Percentiles rank a stretch among this genome's conserved stretches.
These are phyloP conservation scores for Pinus taeda DNA, from an alignment of 75 land plant species.

Conservation along the genomic window DNA sequence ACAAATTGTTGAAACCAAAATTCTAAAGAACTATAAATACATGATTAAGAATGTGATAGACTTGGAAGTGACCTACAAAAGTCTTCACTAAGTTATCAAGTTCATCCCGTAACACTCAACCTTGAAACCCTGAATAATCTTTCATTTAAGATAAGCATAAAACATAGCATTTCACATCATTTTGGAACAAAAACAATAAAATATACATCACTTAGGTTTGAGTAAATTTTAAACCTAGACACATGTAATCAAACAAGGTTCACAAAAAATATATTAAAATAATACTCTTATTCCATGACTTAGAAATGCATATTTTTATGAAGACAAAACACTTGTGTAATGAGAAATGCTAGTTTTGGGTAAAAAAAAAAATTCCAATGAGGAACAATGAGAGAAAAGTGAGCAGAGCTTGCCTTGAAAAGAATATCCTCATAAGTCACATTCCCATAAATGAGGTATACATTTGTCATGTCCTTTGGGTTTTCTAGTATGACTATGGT, in stretches of 20 bases:
- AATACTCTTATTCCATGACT: too few species aligned
- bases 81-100: conserved; percentile 59
- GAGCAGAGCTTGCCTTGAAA: conserved; percentile 57
- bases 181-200: not conserved
- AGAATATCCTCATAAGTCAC: conserved; percentile 87
- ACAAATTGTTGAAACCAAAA: not conserved
- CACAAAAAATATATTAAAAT: too few species aligned
- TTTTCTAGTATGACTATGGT: conserved; percentile 89
- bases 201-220: not conserved
- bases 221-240: too few species aligned
- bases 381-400: not conserved
- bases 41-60: conserved; percentile 86
- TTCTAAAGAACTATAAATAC: conserved; percentile 12
- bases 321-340: not conserved
- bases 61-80: conserved; percentile 58
- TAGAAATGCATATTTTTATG: not conserved
- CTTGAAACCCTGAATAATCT: not conserved
- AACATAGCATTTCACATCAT: not conserved
- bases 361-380: not conserved
- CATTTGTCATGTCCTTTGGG: conserved; percentile 69
- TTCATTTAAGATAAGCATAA: conserved; percentile 3
- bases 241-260: too few species aligned
- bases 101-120: conserved; percentile 60
- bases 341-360: not conserved
- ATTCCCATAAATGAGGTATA: conserved; percentile 84